These are phyloP conservation scores for Lactarius sanguifluus DNA, from an alignment of 768 basidiomycete genomes.

Conservation along the genomic window DNA sequence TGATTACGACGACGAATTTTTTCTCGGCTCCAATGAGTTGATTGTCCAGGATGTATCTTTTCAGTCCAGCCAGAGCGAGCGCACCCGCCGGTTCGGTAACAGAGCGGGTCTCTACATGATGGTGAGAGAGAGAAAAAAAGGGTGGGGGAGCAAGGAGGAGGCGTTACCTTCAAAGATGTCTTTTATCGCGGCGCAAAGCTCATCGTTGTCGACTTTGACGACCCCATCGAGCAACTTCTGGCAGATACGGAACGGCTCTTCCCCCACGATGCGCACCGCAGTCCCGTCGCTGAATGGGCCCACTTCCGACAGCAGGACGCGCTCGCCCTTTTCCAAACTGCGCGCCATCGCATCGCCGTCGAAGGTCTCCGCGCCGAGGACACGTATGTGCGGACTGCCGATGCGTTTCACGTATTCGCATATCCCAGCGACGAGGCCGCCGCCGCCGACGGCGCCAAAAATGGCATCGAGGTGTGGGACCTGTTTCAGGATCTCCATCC, in stretches of 20 bases:
- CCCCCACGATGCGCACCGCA: slow-evolving; percentile 93
- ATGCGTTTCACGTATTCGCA: slow-evolving; percentile 91
- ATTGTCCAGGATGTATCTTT: slow-evolving; percentile 80
- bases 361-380: slow-evolving; percentile 90
- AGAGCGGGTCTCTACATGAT: slow-evolving; percentile 78
- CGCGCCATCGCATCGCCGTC: slow-evolving; percentile 93
- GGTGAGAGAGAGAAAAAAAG: too few species aligned
- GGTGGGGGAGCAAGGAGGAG: background rate
- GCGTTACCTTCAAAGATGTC: slow-evolving; percentile 92
- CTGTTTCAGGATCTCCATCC: slow-evolving; percentile 94
- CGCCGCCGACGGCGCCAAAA: slow-evolving; percentile 92
- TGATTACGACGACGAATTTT: slow-evolving; percentile 87
- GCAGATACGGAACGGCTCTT: slow-evolving; percentile 93
- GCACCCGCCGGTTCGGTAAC: slow-evolving; percentile 97
- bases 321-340: slow-evolving; percentile 77
- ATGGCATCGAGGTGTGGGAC: slow-evolving; percentile 73
- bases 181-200: slow-evolving; percentile 97
- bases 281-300: slow-evolving; percentile 98
- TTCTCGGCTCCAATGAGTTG: slow-evolving; percentile 79
- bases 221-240: slow-evolving; percentile 78
- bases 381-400: slow-evolving; percentile 75
- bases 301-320: slow-evolving; percentile 83
- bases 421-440: slow-evolving; percentile 90
- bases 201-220: slow-evolving; percentile 88
- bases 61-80: slow-evolving; percentile 86